Conservation (phyloP, 441 rosid species). For the Populus hybrid region DNA sequence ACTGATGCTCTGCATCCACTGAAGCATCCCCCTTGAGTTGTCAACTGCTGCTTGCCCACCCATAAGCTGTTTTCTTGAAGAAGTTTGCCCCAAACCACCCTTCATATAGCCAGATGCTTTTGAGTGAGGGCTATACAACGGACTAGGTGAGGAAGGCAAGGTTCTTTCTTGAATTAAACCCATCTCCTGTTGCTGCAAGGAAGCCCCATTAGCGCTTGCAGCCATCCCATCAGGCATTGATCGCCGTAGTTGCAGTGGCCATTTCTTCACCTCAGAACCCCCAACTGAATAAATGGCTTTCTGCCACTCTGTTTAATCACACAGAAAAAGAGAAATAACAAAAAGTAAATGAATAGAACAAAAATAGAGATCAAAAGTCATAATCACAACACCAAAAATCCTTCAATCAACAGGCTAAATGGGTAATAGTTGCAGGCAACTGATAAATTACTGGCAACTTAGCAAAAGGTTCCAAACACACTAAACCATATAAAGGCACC, state of each 20-base stretch:
- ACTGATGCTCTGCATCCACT: slow-evolving; percentile 97
- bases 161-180: slow-evolving; percentile 90
- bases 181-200: slow-evolving; percentile 92
- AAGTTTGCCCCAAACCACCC: slow-evolving; percentile 77
- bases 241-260: slow-evolving; percentile 94
- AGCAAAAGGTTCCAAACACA: background rate
- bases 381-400: background rate
- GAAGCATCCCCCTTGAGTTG: slow-evolving; percentile 85
- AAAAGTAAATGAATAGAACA: background rate
- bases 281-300: slow-evolving; percentile 94
- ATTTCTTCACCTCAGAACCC: slow-evolving; percentile 90
- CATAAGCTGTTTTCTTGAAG: slow-evolving; percentile 77
- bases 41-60: slow-evolving; percentile 69
- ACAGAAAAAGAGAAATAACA: background rate
- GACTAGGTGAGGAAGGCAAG: slow-evolving; percentile 82
- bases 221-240: slow-evolving; percentile 80
- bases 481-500: slow-evolving; percentile 4
- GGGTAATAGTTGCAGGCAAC: background rate
- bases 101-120: slow-evolving; percentile 87
- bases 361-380: background rate
- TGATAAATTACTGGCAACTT: background rate
- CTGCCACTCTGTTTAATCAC: slow-evolving; percentile 82
- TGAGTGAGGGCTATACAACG: slow-evolving; percentile 78
- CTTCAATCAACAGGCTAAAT: background rate
- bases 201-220: slow-evolving; percentile 61